phyloP scores from a whole-genome alignment of 2,329 filamentous ascomycete genomes.

The Arthroderma sp. region DNA sequence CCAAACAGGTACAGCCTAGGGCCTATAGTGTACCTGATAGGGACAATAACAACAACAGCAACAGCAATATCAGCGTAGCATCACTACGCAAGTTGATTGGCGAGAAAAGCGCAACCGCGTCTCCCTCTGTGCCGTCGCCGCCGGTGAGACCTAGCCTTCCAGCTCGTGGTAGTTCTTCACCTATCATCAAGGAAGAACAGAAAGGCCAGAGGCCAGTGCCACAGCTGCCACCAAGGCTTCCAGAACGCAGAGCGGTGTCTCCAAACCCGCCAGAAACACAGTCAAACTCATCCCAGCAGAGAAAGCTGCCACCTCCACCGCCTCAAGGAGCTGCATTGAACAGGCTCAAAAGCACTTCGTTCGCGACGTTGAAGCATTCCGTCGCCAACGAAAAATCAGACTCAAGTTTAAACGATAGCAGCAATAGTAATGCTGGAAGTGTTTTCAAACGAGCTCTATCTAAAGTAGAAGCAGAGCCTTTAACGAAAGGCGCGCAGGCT shows the following conservation, averaged over 20 bases:
- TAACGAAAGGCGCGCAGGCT: not conserved
- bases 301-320: constrained; percentile 2
- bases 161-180: not conserved
- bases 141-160: constrained; percentile 1
- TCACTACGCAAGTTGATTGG: constrained; percentile 1
- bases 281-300: too few species aligned
- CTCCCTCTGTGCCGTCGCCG: not conserved
- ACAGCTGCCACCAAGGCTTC: not conserved
- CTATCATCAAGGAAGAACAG: not conserved
- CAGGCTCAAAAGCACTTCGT: constrained; percentile 32
- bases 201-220: too few species aligned
- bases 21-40: too few species aligned
- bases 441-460: constrained; percentile 31
- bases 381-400: constrained; percentile 7
- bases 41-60: too few species aligned
- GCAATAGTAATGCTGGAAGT: not conserved
- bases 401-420: constrained; percentile 1
- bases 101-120: not conserved
- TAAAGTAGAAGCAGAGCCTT: too few species aligned
- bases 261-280: not conserved
- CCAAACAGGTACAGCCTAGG: too few species aligned
- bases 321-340: constrained; percentile 7
- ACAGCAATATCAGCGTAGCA: constrained; percentile 1
- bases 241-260: not conserved
- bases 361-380: constrained; percentile 20